phyloP scores from a whole-genome alignment of 129 eudicot genomes.

The Chrysanthemum seticuspe region DNA sequence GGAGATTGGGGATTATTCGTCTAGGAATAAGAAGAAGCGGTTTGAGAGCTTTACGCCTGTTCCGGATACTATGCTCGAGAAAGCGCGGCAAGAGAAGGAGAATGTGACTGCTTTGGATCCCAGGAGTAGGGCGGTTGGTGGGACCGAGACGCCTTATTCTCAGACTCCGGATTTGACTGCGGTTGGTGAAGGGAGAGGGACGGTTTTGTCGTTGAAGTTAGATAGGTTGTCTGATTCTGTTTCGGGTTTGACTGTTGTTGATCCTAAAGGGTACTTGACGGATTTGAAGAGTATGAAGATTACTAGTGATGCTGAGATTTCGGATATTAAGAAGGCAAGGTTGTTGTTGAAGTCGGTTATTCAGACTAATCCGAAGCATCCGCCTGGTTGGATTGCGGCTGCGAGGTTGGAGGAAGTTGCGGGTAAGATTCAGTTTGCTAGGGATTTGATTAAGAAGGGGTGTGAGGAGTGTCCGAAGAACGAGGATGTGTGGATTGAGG shows the following conservation, averaged over 20 bases:
- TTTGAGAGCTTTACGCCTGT: conserved; percentile 91
- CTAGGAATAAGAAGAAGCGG: conserved; percentile 84
- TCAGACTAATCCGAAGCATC: conserved; percentile 86
- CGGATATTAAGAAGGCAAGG: conserved; percentile 84
- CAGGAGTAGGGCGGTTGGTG: conserved; percentile 83
- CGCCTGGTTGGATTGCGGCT: conserved; percentile 96
- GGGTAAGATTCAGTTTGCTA: conserved; percentile 72
- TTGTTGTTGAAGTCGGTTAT: conserved; percentile 80
- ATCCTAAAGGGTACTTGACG: conserved; percentile 91
- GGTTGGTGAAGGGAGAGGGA: conserved; percentile 96
- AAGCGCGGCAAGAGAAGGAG: conserved; percentile 91
- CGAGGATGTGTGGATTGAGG: conserved; percentile 97
- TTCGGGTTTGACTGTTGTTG: conserved; percentile 79
- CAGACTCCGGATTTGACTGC: conserved; percentile 97
- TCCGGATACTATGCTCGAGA: conserved; percentile 87
- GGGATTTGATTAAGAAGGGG: conserved; percentile 67
- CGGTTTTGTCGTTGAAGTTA: conserved; percentile 77
- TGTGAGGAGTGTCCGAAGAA: conserved; percentile 93
- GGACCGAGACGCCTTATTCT: conserved; percentile 83
- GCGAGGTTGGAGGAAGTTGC: conserved; percentile 92
- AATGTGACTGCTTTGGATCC: conserved; percentile 91
- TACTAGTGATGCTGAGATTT: conserved; percentile 92
- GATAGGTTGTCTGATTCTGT: conserved; percentile 90
- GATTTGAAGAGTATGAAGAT: conserved; percentile 94
- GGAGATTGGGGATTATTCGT: conserved; percentile 89